Conservation (phyloP, 495 filamentous ascomycete species). For the Articulospora tetracladia region DNA sequence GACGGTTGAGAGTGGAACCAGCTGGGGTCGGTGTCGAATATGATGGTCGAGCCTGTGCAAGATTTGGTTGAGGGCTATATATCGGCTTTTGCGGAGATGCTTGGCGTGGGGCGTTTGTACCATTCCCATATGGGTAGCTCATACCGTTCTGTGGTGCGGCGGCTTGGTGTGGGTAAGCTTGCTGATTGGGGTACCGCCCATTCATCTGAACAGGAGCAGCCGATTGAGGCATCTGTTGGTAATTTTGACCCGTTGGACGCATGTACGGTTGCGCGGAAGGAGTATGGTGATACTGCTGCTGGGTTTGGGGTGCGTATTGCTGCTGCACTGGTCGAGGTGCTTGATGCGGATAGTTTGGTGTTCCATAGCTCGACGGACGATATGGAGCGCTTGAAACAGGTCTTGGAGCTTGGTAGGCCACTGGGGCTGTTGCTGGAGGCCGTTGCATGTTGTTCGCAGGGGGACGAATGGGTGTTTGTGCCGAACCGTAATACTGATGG, state of each 20-base stretch:
- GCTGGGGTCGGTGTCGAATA: constrained; percentile 19
- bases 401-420: constrained; percentile 21
- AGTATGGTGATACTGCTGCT: constrained; percentile 18
- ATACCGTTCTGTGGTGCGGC: constrained; percentile 17
- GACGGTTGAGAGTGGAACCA: neutral
- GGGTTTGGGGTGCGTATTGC: constrained; percentile 10
- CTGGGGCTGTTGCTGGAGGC: constrained; percentile 15
- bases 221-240: constrained; percentile 16
- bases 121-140: constrained; percentile 22
- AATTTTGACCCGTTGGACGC: constrained; percentile 16
- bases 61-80: constrained; percentile 18
- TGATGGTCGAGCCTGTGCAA: constrained; percentile 15
- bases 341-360: constrained; percentile 20
- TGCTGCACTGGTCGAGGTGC: constrained; percentile 16
- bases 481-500: constrained; percentile 18
- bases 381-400: constrained; percentile 18
- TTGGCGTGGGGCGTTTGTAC: constrained; percentile 11
- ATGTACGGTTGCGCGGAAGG: constrained; percentile 12
- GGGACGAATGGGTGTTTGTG: constrained; percentile 21
- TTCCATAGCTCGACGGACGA: constrained; percentile 11
- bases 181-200: constrained; percentile 17
- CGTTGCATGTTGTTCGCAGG: constrained; percentile 14
- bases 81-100: constrained; percentile 24
- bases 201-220: constrained; percentile 17
- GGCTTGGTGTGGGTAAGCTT: constrained; percentile 17